These are phyloP conservation scores for Starmerella sirachaensis DNA, from an alignment of 805 yeast genomes.

Conservation along the genomic window DNA sequence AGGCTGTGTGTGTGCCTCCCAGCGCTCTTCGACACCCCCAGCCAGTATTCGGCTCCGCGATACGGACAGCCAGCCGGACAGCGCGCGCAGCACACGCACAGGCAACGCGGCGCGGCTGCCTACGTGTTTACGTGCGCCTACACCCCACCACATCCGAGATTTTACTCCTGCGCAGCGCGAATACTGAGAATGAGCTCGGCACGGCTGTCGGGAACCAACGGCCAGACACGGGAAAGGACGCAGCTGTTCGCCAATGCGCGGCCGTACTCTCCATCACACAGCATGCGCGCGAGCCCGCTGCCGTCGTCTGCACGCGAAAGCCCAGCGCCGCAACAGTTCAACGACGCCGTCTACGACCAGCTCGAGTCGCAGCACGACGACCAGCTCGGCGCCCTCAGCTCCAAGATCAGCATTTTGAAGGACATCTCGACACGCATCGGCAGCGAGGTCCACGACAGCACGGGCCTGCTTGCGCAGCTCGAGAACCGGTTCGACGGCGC, in stretches of 20 bases:
- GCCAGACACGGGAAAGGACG: conserved; percentile 28
- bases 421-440: conserved; percentile 49
- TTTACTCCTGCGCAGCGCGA: neutral
- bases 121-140: neutral
- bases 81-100: neutral
- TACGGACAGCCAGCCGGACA: neutral
- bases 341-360: conserved; percentile 44
- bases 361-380: conserved; percentile 58
- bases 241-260: conserved; percentile 30
- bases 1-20: neutral
- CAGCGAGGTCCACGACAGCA: conserved; percentile 47
- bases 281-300: neutral
- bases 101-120: neutral
- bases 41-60: no score
- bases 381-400: conserved; percentile 42
- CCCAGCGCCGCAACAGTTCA: conserved; percentile 25
- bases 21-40: neutral
- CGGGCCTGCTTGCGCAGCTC: conserved; percentile 34
- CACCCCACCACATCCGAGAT: neutral
- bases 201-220: conserved; percentile 1
- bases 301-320: conserved; percentile 4
- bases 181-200: conserved; percentile 10
- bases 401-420: conserved; percentile 44
- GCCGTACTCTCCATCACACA: conserved; percentile 24
- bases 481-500: conserved; percentile 39